These are phyloP conservation scores for Cryoendolithus antarcticus DNA, from an alignment of 2,329 filamentous ascomycete species.

Conservation along the genomic window DNA sequence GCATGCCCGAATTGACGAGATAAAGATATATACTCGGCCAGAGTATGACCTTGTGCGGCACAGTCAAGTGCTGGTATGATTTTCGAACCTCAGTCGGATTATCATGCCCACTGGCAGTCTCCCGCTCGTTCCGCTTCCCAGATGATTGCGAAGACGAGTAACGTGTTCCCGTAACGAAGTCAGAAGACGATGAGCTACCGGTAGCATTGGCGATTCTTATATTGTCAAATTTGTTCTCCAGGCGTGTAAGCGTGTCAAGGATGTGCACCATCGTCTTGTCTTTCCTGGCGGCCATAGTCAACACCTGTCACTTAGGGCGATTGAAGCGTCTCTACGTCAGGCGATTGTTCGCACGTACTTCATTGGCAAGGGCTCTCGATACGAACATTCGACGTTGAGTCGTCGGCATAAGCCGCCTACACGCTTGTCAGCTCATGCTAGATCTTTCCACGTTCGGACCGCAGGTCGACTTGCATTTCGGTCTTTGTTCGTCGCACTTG, in stretches of 20 bases:
- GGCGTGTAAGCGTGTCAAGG: constrained; percentile 41
- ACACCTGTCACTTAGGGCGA: background rate
- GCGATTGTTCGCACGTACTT: constrained; percentile 38
- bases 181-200: constrained; percentile 1
- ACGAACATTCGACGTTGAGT: constrained; percentile 47
- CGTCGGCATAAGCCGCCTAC: too few relatives aligned
- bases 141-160: constrained; percentile 2
- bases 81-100: constrained; percentile 1
- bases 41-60: constrained; percentile 40
- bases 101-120: background rate
- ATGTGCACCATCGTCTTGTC: constrained; percentile 52
- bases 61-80: constrained; percentile 22
- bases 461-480: too few relatives aligned
- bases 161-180: background rate
- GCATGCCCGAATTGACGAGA: constrained; percentile 22
- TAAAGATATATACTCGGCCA: constrained; percentile 30
- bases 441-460: too few relatives aligned
- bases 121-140: background rate
- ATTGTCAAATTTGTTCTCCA: constrained; percentile 46
- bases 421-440: too few relatives aligned
- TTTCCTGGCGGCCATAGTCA: constrained; percentile 34
- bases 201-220: constrained; percentile 15
- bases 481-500: constrained; percentile 51
- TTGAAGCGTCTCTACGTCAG: background rate
- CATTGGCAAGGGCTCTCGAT: constrained; percentile 48